A percentile compares a stretch with the other conserved stretches of the same genome.
Evolutionary conservation across 306 rosid genomes (phyloP).

Genomic region (Pueraria montana): DNA sequence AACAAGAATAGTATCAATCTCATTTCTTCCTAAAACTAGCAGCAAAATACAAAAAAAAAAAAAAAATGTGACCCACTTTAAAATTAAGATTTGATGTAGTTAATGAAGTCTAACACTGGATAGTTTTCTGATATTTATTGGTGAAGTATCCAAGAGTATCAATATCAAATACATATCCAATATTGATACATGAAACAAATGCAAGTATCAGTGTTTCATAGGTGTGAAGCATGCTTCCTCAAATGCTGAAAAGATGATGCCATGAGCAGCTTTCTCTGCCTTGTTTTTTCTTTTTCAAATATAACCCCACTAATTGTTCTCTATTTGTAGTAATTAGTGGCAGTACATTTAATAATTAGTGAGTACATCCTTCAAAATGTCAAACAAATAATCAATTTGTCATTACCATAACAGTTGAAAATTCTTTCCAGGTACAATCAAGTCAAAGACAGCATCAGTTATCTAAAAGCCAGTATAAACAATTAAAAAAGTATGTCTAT

Average conservation of each 20-base stretch:
- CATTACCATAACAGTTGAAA: conserved; percentile 12
- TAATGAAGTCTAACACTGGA: neutral
- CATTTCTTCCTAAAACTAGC: neutral
- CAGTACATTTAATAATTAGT: neutral
- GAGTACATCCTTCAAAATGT: neutral
- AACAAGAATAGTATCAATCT: neutral
- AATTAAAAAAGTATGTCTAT: neutral
- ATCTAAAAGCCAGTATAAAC: conserved; percentile 18
- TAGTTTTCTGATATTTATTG: neutral
- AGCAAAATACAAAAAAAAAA: neutral
- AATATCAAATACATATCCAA: neutral
- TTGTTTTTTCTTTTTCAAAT: neutral
- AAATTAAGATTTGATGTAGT: neutral
- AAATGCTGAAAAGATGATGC: neutral
- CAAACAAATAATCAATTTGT: conserved; percentile 10
- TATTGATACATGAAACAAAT: neutral
- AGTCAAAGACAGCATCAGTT: neutral
- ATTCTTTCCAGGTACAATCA: neutral
- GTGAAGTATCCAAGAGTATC: neutral
- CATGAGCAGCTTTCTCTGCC: neutral
- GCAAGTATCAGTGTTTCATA: neutral
- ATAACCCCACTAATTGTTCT: neutral
- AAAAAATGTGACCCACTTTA: neutral
- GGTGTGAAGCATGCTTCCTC: neutral
- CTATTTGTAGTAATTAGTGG: neutral